Conservation (phyloP, 768 basidiomycete genomes). For the Goffeauzyma gilvescens region DNA sequence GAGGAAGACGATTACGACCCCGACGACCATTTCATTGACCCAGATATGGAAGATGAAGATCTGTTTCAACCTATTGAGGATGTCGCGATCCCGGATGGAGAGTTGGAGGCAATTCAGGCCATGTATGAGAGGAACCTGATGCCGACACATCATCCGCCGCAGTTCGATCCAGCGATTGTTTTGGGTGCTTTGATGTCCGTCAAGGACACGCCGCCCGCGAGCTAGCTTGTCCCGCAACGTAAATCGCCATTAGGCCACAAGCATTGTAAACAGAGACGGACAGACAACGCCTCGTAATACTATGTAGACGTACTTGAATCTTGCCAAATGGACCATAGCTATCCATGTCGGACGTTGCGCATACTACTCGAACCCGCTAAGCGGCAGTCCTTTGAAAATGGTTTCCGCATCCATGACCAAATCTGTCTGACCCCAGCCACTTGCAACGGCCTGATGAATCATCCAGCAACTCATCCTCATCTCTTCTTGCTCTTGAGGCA, state of each 20-base stretch:
- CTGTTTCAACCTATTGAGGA: slow-evolving; percentile 10
- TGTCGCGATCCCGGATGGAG: slow-evolving; percentile 7
- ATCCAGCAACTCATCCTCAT: slow-evolving; percentile 25
- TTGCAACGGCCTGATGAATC: slow-evolving; percentile 20
- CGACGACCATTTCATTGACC: slow-evolving; percentile 2
- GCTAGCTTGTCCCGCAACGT: too few relatives aligned
- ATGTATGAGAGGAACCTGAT: not conserved
- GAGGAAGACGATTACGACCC: slow-evolving; percentile 2
- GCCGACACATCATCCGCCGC: not conserved
- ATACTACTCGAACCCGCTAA: too few relatives aligned
- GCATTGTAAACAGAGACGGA: too few relatives aligned
- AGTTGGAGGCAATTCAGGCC: slow-evolving; percentile 2
- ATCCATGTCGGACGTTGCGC: too few relatives aligned
- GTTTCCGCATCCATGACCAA: slow-evolving; percentile 19
- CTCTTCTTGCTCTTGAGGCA: slow-evolving; percentile 12
- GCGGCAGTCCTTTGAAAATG: slow-evolving; percentile 10
- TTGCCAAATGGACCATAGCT: too few relatives aligned
- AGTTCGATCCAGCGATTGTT: too few relatives aligned
- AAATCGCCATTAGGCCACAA: too few relatives aligned
- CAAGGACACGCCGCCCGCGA: too few relatives aligned
- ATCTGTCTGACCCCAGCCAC: slow-evolving; percentile 26
- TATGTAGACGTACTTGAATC: too few relatives aligned
- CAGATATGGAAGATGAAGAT: slow-evolving; percentile 6
- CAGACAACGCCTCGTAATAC: too few relatives aligned
- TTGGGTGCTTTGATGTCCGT: too few relatives aligned